Base-by-base conservation (phyloP, 306 rosid genomes). In the Prinsepia uniflora region DNA sequence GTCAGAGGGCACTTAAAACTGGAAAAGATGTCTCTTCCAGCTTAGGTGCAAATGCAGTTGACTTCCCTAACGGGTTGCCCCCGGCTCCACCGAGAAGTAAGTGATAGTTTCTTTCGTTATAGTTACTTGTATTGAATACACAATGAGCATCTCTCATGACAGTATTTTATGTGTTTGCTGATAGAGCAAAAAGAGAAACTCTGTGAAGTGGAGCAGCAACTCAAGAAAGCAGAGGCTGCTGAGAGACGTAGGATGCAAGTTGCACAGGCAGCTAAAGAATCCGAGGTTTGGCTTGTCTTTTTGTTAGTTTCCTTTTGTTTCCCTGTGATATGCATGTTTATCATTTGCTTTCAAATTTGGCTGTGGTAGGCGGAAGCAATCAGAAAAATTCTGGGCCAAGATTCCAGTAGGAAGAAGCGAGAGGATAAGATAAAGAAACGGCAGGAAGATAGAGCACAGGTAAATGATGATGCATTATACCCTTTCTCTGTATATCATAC, bases 341-440 rank as follows among this genome's bases (percentile, higher is more conserved):
- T 65, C 34, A 15, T 54, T 19, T 40, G 41, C 19, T 20, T 19
- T 54, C 7, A 64, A 13, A 24, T 50, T 15, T 77, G 40, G 39
- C 48, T 40, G 47, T 11, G 47, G 75, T 78, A 86, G 86, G 88
- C 80, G 7, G 85, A 81, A 36, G 91, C 88, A 52, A 86, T 86
- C 59, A 84, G 84, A 78, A 86, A 82, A 74, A 86, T 86, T 68
- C 76, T 86, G 52, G 88, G 85, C 65, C 91, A 86, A 78, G 88
- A 82, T 55, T 84, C 88, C 10, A 77, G 79, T 59, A 76, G 85
- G 84, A 86, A 84, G 87, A 86, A 86, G 74, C 76, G 76, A 43
- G 84, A 81, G 65, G 88, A 84, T 48, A 86, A 79, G 78, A 75
- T 77, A 71, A 86, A 81, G 68, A 86, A 84, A 75, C 83, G 72